These are phyloP conservation scores for Triticum aestivum DNA, from an alignment of 176 grass and related monocot species.

Conservation along the genomic window DNA sequence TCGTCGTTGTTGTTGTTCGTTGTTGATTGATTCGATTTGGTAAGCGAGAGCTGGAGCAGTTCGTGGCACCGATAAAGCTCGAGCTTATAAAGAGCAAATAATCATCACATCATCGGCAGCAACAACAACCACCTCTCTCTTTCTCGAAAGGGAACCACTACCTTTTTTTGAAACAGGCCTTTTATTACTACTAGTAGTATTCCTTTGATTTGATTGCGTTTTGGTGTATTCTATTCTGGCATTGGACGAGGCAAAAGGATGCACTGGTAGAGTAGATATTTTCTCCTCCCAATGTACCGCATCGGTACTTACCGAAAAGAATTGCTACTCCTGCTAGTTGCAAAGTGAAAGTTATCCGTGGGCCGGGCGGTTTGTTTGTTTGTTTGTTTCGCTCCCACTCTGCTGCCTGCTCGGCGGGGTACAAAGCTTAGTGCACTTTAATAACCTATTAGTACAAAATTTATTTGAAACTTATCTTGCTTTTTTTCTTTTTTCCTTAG, in stretches of 20 bases:
- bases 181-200: not conserved
- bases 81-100: not conserved
- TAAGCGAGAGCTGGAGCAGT: not conserved
- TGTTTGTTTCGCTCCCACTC: not conserved
- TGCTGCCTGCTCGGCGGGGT: not conserved
- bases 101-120: not conserved
- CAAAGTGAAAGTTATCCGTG: conserved; percentile 28
- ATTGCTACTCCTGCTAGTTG: not conserved
- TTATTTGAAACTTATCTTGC: not conserved
- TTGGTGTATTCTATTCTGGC: not conserved
- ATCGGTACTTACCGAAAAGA: conserved; percentile 8
- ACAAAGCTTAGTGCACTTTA: not conserved
- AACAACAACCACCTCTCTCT: not conserved
- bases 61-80: not conserved
- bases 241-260: not conserved
- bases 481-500: not conserved
- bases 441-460: not conserved
- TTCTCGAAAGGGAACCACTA: not conserved
- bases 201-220: not conserved
- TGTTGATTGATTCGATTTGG: not conserved
- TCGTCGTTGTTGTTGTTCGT: not conserved
- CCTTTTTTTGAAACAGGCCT: not conserved
- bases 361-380: not conserved
- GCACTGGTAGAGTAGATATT: not conserved
- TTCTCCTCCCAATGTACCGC: not conserved